A percentile compares a stretch with the other conserved stretches of the same genome.
Evolutionary conservation across 352 stramenopile genomes (phyloP).

Genomic region (Phytophthora fragariae): DNA sequence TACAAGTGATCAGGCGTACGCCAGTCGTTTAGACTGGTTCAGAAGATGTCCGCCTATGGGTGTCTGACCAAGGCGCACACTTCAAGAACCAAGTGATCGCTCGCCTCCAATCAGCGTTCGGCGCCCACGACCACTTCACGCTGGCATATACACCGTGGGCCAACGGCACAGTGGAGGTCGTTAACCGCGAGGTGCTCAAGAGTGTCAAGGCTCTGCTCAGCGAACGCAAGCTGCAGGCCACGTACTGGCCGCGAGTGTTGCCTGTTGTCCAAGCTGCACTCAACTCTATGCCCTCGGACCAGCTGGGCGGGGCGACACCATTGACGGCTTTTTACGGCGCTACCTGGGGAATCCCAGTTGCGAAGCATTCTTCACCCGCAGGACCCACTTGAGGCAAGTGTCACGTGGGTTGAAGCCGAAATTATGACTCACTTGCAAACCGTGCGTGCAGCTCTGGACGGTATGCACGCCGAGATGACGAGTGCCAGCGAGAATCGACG

Average conservation of each 20-base stretch:
- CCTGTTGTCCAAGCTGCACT: not conserved
- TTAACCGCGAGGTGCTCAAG: constrained; percentile 34
- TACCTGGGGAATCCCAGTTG: not conserved
- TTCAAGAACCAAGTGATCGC: not conserved
- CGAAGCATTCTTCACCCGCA: not conserved
- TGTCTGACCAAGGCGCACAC: not conserved
- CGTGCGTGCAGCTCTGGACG: not conserved
- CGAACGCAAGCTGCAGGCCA: not conserved
- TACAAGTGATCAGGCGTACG: not conserved
- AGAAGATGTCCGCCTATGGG: not conserved
- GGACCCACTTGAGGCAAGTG: not conserved
- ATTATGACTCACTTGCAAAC: not conserved
- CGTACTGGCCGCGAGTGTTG: not conserved
- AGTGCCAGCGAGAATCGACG: not conserved
- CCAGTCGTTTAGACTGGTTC: not conserved
- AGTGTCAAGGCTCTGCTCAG: not conserved
- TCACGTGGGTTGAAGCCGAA: not conserved
- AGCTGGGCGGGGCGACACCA: not conserved
- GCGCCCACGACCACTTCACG: not conserved
- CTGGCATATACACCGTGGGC: not conserved
- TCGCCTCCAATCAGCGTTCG: not conserved
- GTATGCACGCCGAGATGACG: not conserved
- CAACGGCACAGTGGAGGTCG: constrained; percentile 41
- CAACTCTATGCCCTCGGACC: not conserved
- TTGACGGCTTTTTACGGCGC: not conserved